A percentile compares a stretch with the other conserved stretches of the same genome.
These are phyloP conservation scores for Yamadazyma philogaea DNA, from an alignment of 805 yeast genomes.

Conservation along the genomic window DNA sequence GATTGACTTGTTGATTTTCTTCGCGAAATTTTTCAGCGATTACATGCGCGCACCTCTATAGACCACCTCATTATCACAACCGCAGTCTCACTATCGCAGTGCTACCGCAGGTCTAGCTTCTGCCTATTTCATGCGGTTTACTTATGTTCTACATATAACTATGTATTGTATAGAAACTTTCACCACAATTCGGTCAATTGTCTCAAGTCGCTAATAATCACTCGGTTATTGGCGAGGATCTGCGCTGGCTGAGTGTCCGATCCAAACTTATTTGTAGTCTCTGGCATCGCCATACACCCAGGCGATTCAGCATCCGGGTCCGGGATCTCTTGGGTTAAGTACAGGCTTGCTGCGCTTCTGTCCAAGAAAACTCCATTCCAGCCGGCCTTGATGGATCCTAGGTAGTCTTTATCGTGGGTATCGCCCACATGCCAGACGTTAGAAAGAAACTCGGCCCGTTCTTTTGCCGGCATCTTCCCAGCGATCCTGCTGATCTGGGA, in stretches of 20 bases:
- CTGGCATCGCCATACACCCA: slow-evolving; percentile 13
- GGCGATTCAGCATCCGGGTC: slow-evolving; percentile 13
- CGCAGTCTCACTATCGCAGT: too few species aligned
- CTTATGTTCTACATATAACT: not conserved
- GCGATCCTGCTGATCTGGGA: slow-evolving; percentile 7
- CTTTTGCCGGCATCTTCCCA: slow-evolving; percentile 1
- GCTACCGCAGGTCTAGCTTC: too few species aligned
- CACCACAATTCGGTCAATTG: slow-evolving; percentile 17
- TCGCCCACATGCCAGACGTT: slow-evolving; percentile 68
- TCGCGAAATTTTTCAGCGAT: not conserved
- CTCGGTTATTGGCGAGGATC: slow-evolving; percentile 34
- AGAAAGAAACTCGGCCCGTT: slow-evolving; percentile 16
- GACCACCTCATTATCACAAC: too few species aligned
- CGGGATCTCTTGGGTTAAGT: slow-evolving; percentile 12
- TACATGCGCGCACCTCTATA: too few species aligned
- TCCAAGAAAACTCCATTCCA: slow-evolving; percentile 61
- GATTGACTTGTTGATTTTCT: not conserved
- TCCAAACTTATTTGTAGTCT: slow-evolving; percentile 7
- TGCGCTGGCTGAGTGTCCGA: slow-evolving; percentile 10
- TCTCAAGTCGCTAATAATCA: slow-evolving; percentile 21
- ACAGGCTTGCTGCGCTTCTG: slow-evolving; percentile 26
- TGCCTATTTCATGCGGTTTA: too few species aligned
- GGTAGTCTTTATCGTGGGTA: slow-evolving; percentile 50
- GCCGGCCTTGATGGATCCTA: slow-evolving; percentile 53
- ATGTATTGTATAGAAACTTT: too few species aligned